Evolutionary conservation across 2,329 filamentous ascomycete genomes (phyloP).

Genomic region (Drechslerella dactyloides): DNA sequence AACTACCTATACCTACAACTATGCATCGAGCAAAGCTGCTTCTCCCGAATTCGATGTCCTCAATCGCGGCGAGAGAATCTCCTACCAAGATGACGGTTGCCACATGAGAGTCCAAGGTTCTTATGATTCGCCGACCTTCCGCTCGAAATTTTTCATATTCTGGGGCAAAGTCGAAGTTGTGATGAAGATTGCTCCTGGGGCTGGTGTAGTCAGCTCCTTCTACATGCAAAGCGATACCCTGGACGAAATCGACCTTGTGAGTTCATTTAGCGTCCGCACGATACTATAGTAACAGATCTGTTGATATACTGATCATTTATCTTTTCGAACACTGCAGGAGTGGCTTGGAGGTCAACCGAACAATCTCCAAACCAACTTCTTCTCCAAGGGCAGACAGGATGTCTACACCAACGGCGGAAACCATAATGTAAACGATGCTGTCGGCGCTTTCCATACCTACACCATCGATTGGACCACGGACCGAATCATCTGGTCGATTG

Average conservation of each 20-base stretch:
- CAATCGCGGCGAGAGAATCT: slow-evolving; percentile 60
- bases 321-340: slow-evolving; percentile 61
- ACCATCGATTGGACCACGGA: slow-evolving; percentile 87
- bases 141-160: slow-evolving; percentile 97
- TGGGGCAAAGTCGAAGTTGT: slow-evolving; percentile 88
- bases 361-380: slow-evolving; percentile 93
- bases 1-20: slow-evolving; percentile 49
- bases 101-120: slow-evolving; percentile 34
- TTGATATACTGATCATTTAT: neutral
- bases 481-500: slow-evolving; percentile 85
- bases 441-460: slow-evolving; percentile 78
- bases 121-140: slow-evolving; percentile 70
- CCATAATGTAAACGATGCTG: slow-evolving; percentile 75
- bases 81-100: slow-evolving; percentile 34
- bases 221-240: slow-evolving; percentile 89
- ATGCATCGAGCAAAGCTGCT: slow-evolving; percentile 63
- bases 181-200: slow-evolving; percentile 84
- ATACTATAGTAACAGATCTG: neutral
- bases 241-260: slow-evolving; percentile 86
- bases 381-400: slow-evolving; percentile 85
- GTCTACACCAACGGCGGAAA: slow-evolving; percentile 87
- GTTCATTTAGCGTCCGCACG: neutral
- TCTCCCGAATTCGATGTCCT: slow-evolving; percentile 39
- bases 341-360: slow-evolving; percentile 80
- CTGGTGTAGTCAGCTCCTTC: slow-evolving; percentile 89